Base-by-base conservation (phyloP, 306 rosid genomes). In the Castanea mollissima region DNA sequence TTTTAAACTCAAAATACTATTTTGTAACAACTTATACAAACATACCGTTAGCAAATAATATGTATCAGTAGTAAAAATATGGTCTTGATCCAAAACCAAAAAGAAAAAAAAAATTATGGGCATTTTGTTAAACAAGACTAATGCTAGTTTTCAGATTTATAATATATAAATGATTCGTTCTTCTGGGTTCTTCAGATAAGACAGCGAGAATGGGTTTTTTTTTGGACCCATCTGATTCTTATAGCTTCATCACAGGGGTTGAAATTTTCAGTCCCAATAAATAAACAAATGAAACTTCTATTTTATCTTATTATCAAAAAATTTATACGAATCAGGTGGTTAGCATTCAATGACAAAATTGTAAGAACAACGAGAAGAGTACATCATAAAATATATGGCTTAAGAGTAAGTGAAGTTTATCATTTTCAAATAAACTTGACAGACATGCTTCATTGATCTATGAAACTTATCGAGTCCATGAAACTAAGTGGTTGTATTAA, bases 271-370 rank as follows among this genome's bases (percentile, higher is more conserved):
- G 84, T 84, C 75, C 86, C 84, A 78, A 79, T 69, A 81, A 83
- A 86, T 90, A 92, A 89, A 86, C 88, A 83, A 89, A 81, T 88
- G 94, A 92, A 92, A 89, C 92, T 92, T 91, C 89, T 88, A 82
- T 82, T 86, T 92, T 86, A 92, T 92, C 91, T 85, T 91, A 88
- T 80, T 88, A 52, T 82, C 78, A 54, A 89, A 89, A 77, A 58
- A 31, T 78, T 82, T 80, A 73, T 77, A 76, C 84, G 55, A 73
- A 84, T 75, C 88, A 82, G 86, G 71, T 76, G 84, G 79, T 31
- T 79, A 63, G 71, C 76, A 79, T 83, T 85, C 80, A 83, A 82
- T 70, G 86, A 79, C 87, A 76, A 83, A 80, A 81, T 31, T 11
- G 67, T 51, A 44, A 86, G 29, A 69, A 73, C 73, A 73, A 73